Evolutionary conservation across 495 filamentous ascomycete genomes (phyloP), one percentile per base, ranked within the genome.

Genomic region (Patellaria atrata): DNA sequence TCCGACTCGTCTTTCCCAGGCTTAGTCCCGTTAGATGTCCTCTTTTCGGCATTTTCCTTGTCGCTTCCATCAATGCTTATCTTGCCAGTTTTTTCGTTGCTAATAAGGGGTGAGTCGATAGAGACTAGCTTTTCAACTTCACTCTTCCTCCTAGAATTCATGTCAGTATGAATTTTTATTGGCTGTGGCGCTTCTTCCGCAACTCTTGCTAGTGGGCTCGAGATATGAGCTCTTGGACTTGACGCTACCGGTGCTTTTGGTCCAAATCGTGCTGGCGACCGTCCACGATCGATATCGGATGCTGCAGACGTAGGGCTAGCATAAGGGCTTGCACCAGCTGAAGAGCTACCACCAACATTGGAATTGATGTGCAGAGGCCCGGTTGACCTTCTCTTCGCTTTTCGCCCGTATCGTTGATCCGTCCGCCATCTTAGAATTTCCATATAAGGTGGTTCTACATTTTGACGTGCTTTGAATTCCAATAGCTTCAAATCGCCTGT

Each of bases 401-500:
- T 55, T 11, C 83, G 75, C 21, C 89, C 89, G 52, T 82, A 82
- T 58, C 89, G 94, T 54, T 93, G 89, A 52, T 96, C 91, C 57
- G 76, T 74, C 48, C 89, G 72, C 79, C 91, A 94, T 30, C 89
- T 70, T 44, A 99, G 64, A 43, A 96, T 92, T 40, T 94, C 85
- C 45, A 96, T 67, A 55, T 96, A 99, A 11, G 73, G 66, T n/a
- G 91, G 89, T 53, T 99, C 86, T 26, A 93, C 80, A 32, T 75
- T 80, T 35, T 76, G 68, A 8, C 30, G 35, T 18, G 74, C 62
- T 66, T 82, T 86, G 64, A 94, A 94, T 55, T 94, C 85, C 40
- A 75, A 72, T 37, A 96, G 63, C 56, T 91, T 94, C 40, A 99
- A 67, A 54, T 96, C 89, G 41, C 79, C 74, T 22, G 71, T 78